Percentiles rank a stretch among this genome's conserved stretches.
These are phyloP conservation scores for Aspergillus terreus DNA, from an alignment of 2,329 filamentous ascomycete genomes.

Conservation along the genomic window DNA sequence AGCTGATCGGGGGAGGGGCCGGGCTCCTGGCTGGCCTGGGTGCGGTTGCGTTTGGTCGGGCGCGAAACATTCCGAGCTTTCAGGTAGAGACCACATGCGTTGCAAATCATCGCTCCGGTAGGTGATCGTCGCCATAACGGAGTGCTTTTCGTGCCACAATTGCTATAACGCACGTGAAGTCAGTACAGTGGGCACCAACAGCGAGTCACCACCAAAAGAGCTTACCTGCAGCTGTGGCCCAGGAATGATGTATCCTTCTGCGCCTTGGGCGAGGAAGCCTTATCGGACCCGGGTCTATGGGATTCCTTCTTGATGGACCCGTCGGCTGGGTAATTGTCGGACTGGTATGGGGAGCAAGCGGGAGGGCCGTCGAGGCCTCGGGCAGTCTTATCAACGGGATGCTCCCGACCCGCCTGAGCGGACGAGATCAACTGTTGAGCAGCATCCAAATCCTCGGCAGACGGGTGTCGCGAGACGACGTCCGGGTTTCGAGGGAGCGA, in stretches of 20 bases:
- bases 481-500: slow-evolving; percentile 28
- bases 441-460: slow-evolving; percentile 46
- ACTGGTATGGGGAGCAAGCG: slow-evolving; percentile 11
- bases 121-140: slow-evolving; percentile 93
- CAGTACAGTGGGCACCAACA: slow-evolving; percentile 3
- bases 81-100: slow-evolving; percentile 90
- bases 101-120: slow-evolving; percentile 91
- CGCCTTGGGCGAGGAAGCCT: slow-evolving; percentile 32
- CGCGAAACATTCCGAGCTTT: slow-evolving; percentile 90
- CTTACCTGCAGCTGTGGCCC: slow-evolving; percentile 41
- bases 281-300: slow-evolving; percentile 12
- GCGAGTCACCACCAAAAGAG: background rate
- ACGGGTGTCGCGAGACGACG: slow-evolving; percentile 39
- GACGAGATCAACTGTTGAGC: slow-evolving; percentile 48
- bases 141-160: slow-evolving; percentile 90
- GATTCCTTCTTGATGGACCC: slow-evolving; percentile 22
- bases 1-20: slow-evolving; percentile 3
- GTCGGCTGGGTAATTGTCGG: slow-evolving; percentile 13
- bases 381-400: slow-evolving; percentile 18
- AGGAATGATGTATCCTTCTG: slow-evolving; percentile 38
- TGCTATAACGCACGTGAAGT: slow-evolving; percentile 54
- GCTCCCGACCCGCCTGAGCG: slow-evolving; percentile 41
- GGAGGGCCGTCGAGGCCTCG: slow-evolving; percentile 15
- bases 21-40: slow-evolving; percentile 39
- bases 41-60: slow-evolving; percentile 82